phyloP scores from a whole-genome alignment of 805 yeast species.

The Babjeviella inositovora region DNA sequence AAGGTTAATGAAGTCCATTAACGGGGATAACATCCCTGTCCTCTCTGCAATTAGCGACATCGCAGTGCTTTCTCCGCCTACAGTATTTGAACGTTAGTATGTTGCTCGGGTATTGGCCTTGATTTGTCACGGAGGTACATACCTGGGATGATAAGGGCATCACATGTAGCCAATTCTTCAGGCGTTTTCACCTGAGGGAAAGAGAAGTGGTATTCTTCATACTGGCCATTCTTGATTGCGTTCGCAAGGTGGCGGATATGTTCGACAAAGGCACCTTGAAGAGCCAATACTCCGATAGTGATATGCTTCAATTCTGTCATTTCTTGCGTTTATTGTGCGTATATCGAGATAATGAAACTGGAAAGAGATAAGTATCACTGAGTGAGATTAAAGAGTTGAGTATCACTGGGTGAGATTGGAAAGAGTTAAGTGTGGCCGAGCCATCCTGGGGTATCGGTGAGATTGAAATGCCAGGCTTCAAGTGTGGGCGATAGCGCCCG shows the following conservation, averaged over 20 bases:
- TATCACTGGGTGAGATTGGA: too few species aligned
- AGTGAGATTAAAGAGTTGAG: too few species aligned
- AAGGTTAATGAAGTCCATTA: constrained; percentile 30
- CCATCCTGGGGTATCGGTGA: too few species aligned
- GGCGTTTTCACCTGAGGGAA: constrained; percentile 34
- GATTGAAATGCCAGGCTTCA: too few species aligned
- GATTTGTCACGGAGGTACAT: too few species aligned
- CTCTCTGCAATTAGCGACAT: constrained; percentile 61
- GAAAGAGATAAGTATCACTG: too few species aligned
- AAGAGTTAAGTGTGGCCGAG: too few species aligned
- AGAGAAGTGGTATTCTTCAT: constrained; percentile 11
- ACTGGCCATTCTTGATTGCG: constrained; percentile 13
- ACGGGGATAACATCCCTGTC: constrained; percentile 36
- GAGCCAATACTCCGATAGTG: constrained; percentile 53
- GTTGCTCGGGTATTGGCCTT: not conserved
- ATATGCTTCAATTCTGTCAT: constrained; percentile 1
- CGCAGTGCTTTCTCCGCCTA: constrained; percentile 50
- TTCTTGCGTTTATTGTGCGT: too few species aligned
- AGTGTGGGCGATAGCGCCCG: too few species aligned
- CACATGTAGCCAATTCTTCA: constrained; percentile 29
- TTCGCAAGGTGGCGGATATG: constrained; percentile 35
- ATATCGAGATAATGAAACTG: too few species aligned
- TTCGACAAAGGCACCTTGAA: constrained; percentile 70
- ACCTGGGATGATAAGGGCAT: constrained; percentile 55
- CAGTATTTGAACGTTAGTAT: not conserved